A percentile compares a stretch with the other conserved stretches of the same genome.
Evolutionary conservation across 1,139 yeast genomes (phyloP).

Genomic region (Scheffersomyces parashehatae): DNA sequence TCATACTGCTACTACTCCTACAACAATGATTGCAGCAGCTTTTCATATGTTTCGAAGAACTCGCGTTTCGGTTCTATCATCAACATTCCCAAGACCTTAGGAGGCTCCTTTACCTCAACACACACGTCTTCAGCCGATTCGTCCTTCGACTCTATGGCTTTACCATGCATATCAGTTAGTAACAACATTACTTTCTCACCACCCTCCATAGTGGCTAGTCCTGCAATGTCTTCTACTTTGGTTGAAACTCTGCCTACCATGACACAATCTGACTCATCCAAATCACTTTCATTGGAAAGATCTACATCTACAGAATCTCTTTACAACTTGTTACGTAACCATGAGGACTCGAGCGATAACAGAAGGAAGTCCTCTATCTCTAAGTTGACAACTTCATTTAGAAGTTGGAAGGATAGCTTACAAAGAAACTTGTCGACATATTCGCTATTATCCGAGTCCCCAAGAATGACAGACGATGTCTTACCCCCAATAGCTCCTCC

Average conservation of each 20-base stretch:
- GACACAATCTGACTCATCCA: background rate
- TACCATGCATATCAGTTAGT: background rate
- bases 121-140: constrained; percentile 1
- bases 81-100: background rate
- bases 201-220: background rate
- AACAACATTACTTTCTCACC: background rate
- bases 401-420: constrained; percentile 6
- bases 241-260: background rate
- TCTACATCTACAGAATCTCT: constrained; percentile 6
- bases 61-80: background rate
- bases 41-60: background rate
- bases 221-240: background rate
- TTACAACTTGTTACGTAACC: constrained; percentile 1
- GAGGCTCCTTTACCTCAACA: constrained; percentile 1
- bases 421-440: constrained; percentile 7
- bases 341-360: constrained; percentile 1
- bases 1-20: background rate
- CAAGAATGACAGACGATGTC: constrained; percentile 26
- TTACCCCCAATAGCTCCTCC: constrained; percentile 11
- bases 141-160: background rate
- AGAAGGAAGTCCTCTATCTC: constrained; percentile 5
- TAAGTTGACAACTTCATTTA: constrained; percentile 8
- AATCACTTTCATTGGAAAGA: background rate
- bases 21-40: background rate
- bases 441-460: constrained; percentile 10